Evolutionary conservation across 2,329 filamentous ascomycete species (phyloP).

Genomic region (Phyllosticta paracitricarpa): DNA sequence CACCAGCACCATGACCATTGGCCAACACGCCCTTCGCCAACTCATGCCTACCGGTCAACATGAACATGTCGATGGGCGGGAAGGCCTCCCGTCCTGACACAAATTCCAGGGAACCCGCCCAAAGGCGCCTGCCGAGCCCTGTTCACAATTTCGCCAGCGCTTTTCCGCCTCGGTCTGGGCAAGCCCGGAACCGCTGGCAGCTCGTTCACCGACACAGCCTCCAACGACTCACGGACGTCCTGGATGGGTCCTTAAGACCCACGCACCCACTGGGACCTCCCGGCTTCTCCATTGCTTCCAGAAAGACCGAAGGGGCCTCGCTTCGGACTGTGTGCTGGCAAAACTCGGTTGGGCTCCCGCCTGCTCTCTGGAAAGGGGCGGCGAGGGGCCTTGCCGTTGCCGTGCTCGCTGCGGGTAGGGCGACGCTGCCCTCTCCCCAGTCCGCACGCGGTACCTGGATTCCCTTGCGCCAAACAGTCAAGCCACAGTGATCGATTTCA

Average conservation of each 20-base stretch:
- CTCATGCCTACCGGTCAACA: background rate
- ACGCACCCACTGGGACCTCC: conserved; percentile 5
- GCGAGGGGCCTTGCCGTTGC: conserved; percentile 9
- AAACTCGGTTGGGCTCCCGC: conserved; percentile 4
- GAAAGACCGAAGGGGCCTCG: conserved; percentile 10
- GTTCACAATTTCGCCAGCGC: background rate
- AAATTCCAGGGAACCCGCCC: background rate
- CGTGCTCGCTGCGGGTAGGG: conserved; percentile 8
- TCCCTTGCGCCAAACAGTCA: background rate
- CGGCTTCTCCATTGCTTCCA: conserved; percentile 8
- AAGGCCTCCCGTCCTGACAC: background rate
- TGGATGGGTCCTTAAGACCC: background rate
- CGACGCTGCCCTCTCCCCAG: conserved; percentile 4
- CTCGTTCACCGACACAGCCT: background rate
- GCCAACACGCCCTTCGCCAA: background rate
- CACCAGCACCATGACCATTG: background rate
- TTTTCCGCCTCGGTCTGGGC: background rate
- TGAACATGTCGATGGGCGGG: background rate
- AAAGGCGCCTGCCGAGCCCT: background rate
- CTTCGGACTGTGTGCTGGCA: conserved; percentile 10
- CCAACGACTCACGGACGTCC: background rate
- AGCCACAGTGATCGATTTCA: background rate
- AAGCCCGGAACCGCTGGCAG: background rate
- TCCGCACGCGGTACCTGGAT: background rate
- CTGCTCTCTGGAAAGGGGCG: conserved; percentile 6